Evolutionary conservation across 495 filamentous ascomycete genomes (phyloP).

Genomic region (Talaromyces nanjingensis): DNA sequence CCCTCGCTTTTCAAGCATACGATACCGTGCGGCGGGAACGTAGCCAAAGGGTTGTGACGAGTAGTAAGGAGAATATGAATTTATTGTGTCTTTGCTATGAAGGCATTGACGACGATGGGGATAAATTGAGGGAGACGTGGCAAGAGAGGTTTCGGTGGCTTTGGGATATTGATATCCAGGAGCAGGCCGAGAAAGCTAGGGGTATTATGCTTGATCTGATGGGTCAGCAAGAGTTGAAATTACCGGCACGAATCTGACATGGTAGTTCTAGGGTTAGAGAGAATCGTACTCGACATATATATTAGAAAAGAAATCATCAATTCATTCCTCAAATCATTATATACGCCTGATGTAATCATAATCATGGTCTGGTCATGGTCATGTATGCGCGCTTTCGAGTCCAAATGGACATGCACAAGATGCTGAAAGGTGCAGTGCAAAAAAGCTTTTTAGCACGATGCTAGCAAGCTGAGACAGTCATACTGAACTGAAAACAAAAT

Average conservation of each 20-base stretch:
- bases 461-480: not conserved
- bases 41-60: slow-evolving; percentile 40
- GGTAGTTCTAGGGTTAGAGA: not conserved
- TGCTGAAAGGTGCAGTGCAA: not conserved
- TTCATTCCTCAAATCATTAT: slow-evolving; percentile 10
- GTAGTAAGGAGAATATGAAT: slow-evolving; percentile 29
- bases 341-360: slow-evolving; percentile 8
- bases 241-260: not conserved
- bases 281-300: not conserved
- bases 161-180: slow-evolving; percentile 21
- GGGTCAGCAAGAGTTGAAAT: not conserved
- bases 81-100: slow-evolving; percentile 35
- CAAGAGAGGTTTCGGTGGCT: slow-evolving; percentile 44
- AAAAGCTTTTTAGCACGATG: not conserved
- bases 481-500: not conserved
- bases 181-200: slow-evolving; percentile 1
- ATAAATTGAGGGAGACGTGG: slow-evolving; percentile 32
- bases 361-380: slow-evolving; percentile 5
- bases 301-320: slow-evolving; percentile 3
- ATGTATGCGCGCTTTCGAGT: slow-evolving; percentile 3
- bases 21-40: slow-evolving; percentile 51
- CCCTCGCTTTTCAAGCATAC: slow-evolving; percentile 53
- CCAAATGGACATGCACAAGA: not conserved
- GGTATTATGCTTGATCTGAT: not conserved
- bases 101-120: slow-evolving; percentile 36